These are phyloP conservation scores for Aspergillus sojae DNA, from an alignment of 2,329 filamentous ascomycete genomes.

Conservation along the genomic window DNA sequence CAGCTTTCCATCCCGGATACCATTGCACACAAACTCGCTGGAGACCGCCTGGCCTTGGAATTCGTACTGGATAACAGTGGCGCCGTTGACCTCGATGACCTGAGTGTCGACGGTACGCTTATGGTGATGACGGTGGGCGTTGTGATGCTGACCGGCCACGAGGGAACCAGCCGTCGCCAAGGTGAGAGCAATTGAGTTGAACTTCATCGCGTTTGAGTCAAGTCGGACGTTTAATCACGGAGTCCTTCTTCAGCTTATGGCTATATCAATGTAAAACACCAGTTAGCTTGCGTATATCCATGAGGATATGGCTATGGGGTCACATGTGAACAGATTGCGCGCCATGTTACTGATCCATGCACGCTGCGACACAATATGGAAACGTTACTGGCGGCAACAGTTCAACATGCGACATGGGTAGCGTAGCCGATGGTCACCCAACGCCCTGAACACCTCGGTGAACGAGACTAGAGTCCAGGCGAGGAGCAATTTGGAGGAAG, in stretches of 20 bases:
- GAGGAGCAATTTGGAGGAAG: neutral
- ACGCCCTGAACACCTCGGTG: neutral
- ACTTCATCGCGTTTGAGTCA: conserved; percentile 40
- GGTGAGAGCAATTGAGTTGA: conserved; percentile 41
- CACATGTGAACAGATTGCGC: neutral
- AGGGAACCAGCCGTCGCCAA: conserved; percentile 48
- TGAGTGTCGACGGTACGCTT: conserved; percentile 47
- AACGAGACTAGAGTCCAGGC: neutral
- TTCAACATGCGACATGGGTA: neutral
- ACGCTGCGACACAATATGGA: neutral
- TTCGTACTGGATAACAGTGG: conserved; percentile 71
- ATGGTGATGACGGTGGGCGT: conserved; percentile 46
- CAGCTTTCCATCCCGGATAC: conserved; percentile 68
- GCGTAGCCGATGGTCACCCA: neutral
- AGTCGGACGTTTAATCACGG: neutral
- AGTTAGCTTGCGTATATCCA: neutral
- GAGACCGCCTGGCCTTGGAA: conserved; percentile 57
- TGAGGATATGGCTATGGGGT: neutral
- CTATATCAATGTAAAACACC: neutral
- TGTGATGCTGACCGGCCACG: conserved; percentile 46
- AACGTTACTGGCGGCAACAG: neutral
- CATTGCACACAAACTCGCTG: conserved; percentile 65
- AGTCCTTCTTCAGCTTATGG: neutral
- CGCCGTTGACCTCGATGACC: conserved; percentile 59
- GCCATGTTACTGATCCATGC: neutral